These are phyloP conservation scores for Dryadomyces quercus-mongolicae DNA, from an alignment of 2,329 filamentous ascomycete species.

Conservation along the genomic window DNA sequence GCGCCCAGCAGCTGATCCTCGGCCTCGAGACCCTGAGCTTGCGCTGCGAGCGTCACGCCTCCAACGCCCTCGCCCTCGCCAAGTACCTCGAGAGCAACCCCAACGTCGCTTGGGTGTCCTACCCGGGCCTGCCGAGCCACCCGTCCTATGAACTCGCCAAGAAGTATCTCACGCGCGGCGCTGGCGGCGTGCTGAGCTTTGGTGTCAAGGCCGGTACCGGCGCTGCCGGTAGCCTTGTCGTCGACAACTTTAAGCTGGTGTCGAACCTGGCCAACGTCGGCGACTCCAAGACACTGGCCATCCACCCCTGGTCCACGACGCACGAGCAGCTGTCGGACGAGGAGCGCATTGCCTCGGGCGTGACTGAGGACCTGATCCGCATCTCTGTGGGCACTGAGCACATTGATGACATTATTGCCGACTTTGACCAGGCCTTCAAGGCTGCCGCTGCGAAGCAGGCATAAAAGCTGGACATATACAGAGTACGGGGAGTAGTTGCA, in stretches of 20 bases:
- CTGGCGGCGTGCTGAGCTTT: constrained; percentile 84
- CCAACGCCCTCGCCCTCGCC: constrained; percentile 71
- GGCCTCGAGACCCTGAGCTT: constrained; percentile 84
- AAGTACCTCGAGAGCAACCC: constrained; percentile 72
- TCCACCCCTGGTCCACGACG: constrained; percentile 91
- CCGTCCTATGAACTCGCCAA: constrained; percentile 68
- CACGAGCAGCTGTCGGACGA: constrained; percentile 82
- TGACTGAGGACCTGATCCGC: constrained; percentile 82
- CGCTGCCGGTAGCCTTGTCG: constrained; percentile 71
- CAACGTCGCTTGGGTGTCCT: constrained; percentile 86
- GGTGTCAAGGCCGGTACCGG: constrained; percentile 76
- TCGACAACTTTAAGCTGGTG: constrained; percentile 89
- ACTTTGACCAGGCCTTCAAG: constrained; percentile 86
- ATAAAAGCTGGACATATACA: constrained; percentile 9
- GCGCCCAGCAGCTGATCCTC: constrained; percentile 79
- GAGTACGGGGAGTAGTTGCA: too few species aligned
- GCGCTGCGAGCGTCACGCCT: constrained; percentile 73
- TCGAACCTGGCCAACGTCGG: constrained; percentile 95
- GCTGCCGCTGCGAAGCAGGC: constrained; percentile 27
- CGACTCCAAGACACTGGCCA: constrained; percentile 87
- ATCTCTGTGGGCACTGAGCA: constrained; percentile 94
- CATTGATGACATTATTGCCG: constrained; percentile 92
- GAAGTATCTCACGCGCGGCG: constrained; percentile 75
- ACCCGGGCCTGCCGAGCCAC: constrained; percentile 78
- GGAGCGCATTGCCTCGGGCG: constrained; percentile 70